Conservation (phyloP, 805 yeast species). For the Cephaloascus albidus region DNA sequence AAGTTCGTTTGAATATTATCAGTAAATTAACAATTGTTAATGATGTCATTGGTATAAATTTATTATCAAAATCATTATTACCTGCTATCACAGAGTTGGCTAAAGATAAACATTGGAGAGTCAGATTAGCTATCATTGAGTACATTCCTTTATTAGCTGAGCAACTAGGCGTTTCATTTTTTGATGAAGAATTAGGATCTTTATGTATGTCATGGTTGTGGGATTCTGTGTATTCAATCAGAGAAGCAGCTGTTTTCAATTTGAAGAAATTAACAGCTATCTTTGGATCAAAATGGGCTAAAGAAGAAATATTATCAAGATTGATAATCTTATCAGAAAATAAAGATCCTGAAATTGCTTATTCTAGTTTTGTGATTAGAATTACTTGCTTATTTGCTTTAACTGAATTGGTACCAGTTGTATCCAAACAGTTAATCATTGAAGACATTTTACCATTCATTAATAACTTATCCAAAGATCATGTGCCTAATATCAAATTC, state of each 20-base stretch:
- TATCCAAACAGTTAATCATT: slow-evolving; percentile 44
- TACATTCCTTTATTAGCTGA: slow-evolving; percentile 91
- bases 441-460: slow-evolving; percentile 74
- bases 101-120: slow-evolving; percentile 96
- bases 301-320: slow-evolving; percentile 70
- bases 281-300: slow-evolving; percentile 93
- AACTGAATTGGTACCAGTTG: slow-evolving; percentile 71
- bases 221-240: slow-evolving; percentile 94
- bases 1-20: slow-evolving; percentile 89
- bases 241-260: slow-evolving; percentile 91
- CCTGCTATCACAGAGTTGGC: slow-evolving; percentile 97
- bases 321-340: slow-evolving; percentile 32
- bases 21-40: slow-evolving; percentile 87
- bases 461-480: slow-evolving; percentile 60
- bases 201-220: slow-evolving; percentile 96
- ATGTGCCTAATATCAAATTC: slow-evolving; percentile 92
- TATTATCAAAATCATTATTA: slow-evolving; percentile 74
- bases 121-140: slow-evolving; percentile 91
- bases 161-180: slow-evolving; percentile 88
- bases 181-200: slow-evolving; percentile 84
- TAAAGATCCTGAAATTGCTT: slow-evolving; percentile 26
- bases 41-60: slow-evolving; percentile 87
- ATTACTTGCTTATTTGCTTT: slow-evolving; percentile 85
- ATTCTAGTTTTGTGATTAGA: slow-evolving; percentile 79
- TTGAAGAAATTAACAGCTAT: slow-evolving; percentile 71